phyloP scores from a whole-genome alignment of 345 rosid genomes.

The Brassica nigra region DNA sequence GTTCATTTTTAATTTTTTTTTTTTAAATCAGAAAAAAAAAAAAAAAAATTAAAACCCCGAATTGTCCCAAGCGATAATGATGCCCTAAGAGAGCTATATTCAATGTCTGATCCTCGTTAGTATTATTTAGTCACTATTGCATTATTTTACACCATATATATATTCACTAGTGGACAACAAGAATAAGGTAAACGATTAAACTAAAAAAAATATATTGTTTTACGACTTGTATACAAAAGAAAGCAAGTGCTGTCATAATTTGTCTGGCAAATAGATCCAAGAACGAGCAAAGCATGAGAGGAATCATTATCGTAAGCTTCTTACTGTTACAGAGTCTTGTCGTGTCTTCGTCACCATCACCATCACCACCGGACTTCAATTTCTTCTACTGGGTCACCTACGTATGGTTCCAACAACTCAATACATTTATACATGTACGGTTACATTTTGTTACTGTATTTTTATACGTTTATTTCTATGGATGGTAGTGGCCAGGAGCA shows the following conservation, averaged over 20 bases:
- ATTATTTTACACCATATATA: neutral
- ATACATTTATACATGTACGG: too few species aligned
- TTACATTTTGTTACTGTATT: neutral
- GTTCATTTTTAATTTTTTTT: too few species aligned
- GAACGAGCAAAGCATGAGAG: constrained; percentile 24
- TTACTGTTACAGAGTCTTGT: constrained; percentile 13
- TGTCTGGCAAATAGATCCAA: constrained; percentile 2
- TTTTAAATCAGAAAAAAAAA: too few species aligned
- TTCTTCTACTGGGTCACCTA: constrained; percentile 46
- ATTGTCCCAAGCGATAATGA: too few species aligned
- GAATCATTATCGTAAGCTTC: constrained; percentile 28
- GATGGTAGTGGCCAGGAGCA: constrained; percentile 82
- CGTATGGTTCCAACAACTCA: constrained; percentile 10
- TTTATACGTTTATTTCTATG: neutral
- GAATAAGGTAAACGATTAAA: neutral
- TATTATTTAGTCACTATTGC: neutral
- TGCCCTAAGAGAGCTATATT: too few species aligned
- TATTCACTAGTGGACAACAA: constrained; percentile 10
- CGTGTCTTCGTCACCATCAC: constrained; percentile 15
- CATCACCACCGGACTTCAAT: constrained; percentile 25
- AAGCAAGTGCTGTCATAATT: neutral
- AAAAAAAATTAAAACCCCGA: too few species aligned
- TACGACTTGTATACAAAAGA: neutral
- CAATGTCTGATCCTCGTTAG: neutral
- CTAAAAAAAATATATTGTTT: neutral